Percentiles rank a stretch among this genome's conserved stretches.
Evolutionary conservation across 2,329 filamentous ascomycete species (phyloP).

Genomic region (Arthrobotrys sphaeroides): DNA sequence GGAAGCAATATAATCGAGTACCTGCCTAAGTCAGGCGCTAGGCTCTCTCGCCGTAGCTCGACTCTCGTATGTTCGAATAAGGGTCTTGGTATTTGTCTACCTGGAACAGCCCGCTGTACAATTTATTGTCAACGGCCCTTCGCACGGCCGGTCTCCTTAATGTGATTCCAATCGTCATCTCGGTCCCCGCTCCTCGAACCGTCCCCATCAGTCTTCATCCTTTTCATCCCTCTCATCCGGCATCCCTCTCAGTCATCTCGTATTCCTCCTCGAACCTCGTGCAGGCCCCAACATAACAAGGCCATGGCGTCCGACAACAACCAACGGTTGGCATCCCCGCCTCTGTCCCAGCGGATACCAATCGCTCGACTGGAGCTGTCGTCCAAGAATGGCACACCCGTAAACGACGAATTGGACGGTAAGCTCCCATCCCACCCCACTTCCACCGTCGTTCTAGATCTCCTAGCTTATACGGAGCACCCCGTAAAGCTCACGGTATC

Average conservation of each 20-base stretch:
- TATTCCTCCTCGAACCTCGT: background rate
- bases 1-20: conserved; percentile 5
- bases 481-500: too few species aligned
- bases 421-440: background rate
- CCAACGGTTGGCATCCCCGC: conserved; percentile 47
- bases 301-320: conserved; percentile 42
- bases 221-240: background rate
- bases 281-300: background rate
- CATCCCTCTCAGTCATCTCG: background rate
- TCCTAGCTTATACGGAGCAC: background rate
- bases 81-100: conserved; percentile 35
- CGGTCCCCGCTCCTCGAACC: background rate
- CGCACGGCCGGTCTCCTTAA: conserved; percentile 26
- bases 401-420: conserved; percentile 52
- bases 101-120: conserved; percentile 17
- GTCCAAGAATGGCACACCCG: conserved; percentile 45
- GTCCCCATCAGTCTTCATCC: background rate
- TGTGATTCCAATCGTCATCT: conserved; percentile 20
- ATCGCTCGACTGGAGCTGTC: conserved; percentile 52
- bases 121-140: background rate
- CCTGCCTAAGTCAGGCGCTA: conserved; percentile 36
- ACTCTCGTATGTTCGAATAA: background rate
- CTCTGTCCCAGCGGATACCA: conserved; percentile 52
- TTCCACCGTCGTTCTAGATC: background rate
- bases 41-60: background rate